Base-by-base conservation (phyloP, 192 early-diverging fungal genomes). In the Thoreauomyces humboldtii region DNA sequence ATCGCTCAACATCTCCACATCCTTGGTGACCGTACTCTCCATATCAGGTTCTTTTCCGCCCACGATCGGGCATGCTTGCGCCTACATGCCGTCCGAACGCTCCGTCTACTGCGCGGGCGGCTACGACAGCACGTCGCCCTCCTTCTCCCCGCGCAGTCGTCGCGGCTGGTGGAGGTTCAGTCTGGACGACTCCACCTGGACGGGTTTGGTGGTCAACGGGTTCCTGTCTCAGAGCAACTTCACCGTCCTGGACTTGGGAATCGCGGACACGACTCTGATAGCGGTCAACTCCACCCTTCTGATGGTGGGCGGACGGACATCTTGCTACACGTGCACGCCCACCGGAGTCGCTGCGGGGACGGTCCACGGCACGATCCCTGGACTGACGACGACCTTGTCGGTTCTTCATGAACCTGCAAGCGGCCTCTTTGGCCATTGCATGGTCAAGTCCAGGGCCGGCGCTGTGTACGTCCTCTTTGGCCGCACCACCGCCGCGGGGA, bases 391-490 rank as follows among this genome's bases (percentile, higher is more conserved):
- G 14, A n/a, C 11, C 3, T 3, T 47, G 29, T 12, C 21, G 19
- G 42, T 61, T 45, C 31, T 61, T 21, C 59, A 61, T 45, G 59
- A 61, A 11, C 36, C 59, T 17, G 17, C 29, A 2, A 43, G 43
- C 6, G 59, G 59, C 12, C 29, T 61, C 2, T 61, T 47, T 29
- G 59, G 59, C 22, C 59, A 61, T 22, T 61, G 59, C 33, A 46
- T 35, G 3, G 59, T 46, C 2, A 27, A 17, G 21, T 22, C 22
- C 41, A 24, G 17, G 2, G 14, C 37, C 19, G 28, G 2, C 22
- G 43, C 29, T n/a, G 11, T 17, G 38, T 47, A 50, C 22, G 43
- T 29, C 14, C 43, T 61, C 14, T 61, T 61, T 45, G 59, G 59
- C 19, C 17, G 12, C 4, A 61, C 59, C 7, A 25, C 34, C 29